These are phyloP conservation scores for Fusarium sp. DNA, from an alignment of 2,329 filamentous ascomycete genomes.

Conservation along the genomic window DNA sequence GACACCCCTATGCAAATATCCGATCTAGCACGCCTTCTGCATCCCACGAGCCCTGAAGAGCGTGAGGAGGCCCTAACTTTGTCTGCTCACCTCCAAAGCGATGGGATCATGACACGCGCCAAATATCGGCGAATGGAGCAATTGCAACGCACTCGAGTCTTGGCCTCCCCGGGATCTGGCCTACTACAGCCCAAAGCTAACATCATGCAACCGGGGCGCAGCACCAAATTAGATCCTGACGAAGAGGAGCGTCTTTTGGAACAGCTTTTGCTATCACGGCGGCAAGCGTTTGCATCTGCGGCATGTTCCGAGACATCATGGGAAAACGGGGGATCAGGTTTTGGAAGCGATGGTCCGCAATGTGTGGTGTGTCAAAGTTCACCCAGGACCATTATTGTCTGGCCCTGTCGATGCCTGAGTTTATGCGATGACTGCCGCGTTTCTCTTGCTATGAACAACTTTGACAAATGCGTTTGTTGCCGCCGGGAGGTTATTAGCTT, in stretches of 20 bases:
- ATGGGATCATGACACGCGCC: conserved; percentile 82
- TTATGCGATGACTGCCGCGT: conserved; percentile 96
- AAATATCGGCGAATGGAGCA: conserved; percentile 76
- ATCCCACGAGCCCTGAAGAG: conserved; percentile 81
- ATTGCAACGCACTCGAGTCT: conserved; percentile 74
- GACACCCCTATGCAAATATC: conserved; percentile 73
- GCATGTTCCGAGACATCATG: conserved; percentile 57
- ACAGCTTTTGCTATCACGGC: conserved; percentile 66
- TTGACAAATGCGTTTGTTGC: conserved; percentile 95
- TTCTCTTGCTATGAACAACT: conserved; percentile 95
- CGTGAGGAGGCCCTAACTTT: conserved; percentile 83
- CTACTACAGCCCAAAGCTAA: conserved; percentile 25
- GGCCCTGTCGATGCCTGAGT: conserved; percentile 95
- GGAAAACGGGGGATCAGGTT: conserved; percentile 76
- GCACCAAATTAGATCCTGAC: conserved; percentile 60
- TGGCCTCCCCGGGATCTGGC: conserved; percentile 47
- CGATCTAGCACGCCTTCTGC: conserved; percentile 82
- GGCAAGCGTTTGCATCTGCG: conserved; percentile 43
- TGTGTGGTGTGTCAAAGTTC: conserved; percentile 93
- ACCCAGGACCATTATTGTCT: conserved; percentile 90
- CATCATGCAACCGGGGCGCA: conserved; percentile 28
- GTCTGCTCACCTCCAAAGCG: conserved; percentile 79
- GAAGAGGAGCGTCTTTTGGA: conserved; percentile 72
- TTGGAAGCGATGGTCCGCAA: conserved; percentile 78
- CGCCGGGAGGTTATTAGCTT: conserved; percentile 89